These are phyloP conservation scores for Zygotorulaspora florentina DNA, from an alignment of 805 yeast genomes.

Conservation along the genomic window DNA sequence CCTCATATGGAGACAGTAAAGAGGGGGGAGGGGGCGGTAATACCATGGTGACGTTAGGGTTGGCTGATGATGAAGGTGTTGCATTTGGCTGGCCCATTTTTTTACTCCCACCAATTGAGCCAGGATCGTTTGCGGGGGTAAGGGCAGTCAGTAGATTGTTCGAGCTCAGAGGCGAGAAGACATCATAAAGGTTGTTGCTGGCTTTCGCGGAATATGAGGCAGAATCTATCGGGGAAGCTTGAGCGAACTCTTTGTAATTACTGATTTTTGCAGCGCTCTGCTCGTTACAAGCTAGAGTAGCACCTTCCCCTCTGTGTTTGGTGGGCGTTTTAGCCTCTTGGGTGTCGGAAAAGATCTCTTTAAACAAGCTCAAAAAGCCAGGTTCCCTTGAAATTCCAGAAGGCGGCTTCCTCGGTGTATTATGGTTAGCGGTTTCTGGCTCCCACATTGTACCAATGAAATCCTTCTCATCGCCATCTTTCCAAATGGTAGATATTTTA, in stretches of 20 bases:
- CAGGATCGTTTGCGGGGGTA: constrained; percentile 9
- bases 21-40: constrained; percentile 13
- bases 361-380: constrained; percentile 10
- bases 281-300: too few species aligned
- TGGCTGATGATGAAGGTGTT: not conserved
- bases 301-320: not conserved
- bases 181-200: constrained; percentile 4
- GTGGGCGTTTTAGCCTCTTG: not conserved
- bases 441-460: constrained; percentile 11
- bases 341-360: constrained; percentile 3
- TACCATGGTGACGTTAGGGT: not conserved
- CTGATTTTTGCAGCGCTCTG: too few species aligned
- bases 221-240: too few species aligned
- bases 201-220: too few species aligned
- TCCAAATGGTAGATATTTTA: constrained; percentile 20
- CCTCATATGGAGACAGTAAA: constrained; percentile 8
- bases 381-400: constrained; percentile 4
- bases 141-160: constrained; percentile 10
- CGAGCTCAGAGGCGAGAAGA: constrained; percentile 13
- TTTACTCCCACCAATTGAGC: not conserved
- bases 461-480: constrained; percentile 12
- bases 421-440: not conserved
- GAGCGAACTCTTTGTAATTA: too few species aligned
- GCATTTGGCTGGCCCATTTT: not conserved
- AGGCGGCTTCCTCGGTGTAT: not conserved